A percentile compares a stretch with the other conserved stretches of the same genome.
Evolutionary conservation across 805 yeast genomes (phyloP).

Genomic region (Zygosaccharomyces bailii): DNA sequence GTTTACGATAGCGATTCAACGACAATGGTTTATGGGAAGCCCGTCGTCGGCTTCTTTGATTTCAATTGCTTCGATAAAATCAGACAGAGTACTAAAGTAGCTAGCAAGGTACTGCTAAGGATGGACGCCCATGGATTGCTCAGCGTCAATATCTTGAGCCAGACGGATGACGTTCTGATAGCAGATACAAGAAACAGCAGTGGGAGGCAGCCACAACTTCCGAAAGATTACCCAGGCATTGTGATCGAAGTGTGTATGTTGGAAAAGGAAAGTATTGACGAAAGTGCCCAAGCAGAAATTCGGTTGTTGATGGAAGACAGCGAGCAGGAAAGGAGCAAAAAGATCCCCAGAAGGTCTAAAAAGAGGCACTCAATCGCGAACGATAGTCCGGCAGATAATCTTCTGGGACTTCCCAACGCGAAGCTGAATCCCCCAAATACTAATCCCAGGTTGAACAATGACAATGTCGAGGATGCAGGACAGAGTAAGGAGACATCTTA

Average conservation of each 20-base stretch:
- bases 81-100: conserved; percentile 46
- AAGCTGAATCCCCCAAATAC: not conserved
- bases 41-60: conserved; percentile 48
- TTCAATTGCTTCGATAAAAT: conserved; percentile 48
- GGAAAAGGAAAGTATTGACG: conserved; percentile 34
- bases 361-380: not conserved
- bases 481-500: not conserved
- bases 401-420: conserved; percentile 1
- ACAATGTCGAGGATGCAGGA: not conserved
- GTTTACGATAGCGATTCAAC: conserved; percentile 33
- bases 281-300: conserved; percentile 24
- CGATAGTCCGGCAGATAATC: not conserved
- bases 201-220: conserved; percentile 21
- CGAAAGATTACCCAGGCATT: conserved; percentile 41
- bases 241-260: conserved; percentile 39
- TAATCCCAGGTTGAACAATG: not conserved
- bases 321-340: conserved; percentile 9
- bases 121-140: conserved; percentile 51
- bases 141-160: conserved; percentile 45
- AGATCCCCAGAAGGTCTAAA: not conserved
- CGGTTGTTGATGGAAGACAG: conserved; percentile 27
- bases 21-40: conserved; percentile 24
- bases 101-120: conserved; percentile 52
- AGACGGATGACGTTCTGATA: conserved; percentile 30
- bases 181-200: conserved; percentile 22